Conservation (phyloP, 2,329 filamentous ascomycete species). For the Pseudogymnoascus sp. region DNA sequence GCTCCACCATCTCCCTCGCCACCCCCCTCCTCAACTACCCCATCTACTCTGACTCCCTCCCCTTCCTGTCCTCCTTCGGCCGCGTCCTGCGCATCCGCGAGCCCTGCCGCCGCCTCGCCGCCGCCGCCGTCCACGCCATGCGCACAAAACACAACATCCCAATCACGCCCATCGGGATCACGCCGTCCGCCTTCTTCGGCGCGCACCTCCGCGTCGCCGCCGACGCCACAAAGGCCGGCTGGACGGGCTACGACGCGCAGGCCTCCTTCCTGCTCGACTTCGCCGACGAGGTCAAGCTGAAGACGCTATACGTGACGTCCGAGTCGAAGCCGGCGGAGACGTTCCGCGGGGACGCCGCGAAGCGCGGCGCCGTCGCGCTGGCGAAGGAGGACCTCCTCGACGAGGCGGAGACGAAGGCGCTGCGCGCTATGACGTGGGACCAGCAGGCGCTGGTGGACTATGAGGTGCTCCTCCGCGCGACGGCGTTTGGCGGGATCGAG, state of each 20-base stretch:
- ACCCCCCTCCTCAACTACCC: constrained; percentile 26
- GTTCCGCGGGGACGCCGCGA: constrained; percentile 31
- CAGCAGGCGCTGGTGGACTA: constrained; percentile 44
- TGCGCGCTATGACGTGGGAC: constrained; percentile 37
- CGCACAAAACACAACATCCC: constrained; percentile 20
- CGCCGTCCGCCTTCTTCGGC: constrained; percentile 29
- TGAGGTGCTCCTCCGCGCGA: constrained; percentile 38
- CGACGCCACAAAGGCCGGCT: constrained; percentile 28
- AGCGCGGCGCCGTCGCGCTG: constrained; percentile 31
- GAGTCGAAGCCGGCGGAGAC: constrained; percentile 29
- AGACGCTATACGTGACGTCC: constrained; percentile 34
- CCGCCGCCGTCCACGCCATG: constrained; percentile 26
- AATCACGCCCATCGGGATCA: constrained; percentile 22
- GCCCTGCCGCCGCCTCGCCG: constrained; percentile 23
- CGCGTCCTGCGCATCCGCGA: constrained; percentile 28
- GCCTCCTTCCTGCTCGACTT: constrained; percentile 28
- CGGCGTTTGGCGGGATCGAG: constrained; percentile 36
- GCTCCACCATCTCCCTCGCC: constrained; percentile 18
- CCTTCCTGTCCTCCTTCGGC: constrained; percentile 31
- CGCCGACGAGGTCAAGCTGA: constrained; percentile 21
- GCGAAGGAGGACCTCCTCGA: constrained; percentile 37
- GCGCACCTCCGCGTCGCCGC: constrained; percentile 31
- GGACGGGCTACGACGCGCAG: constrained; percentile 29
- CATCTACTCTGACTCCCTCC: constrained; percentile 23
- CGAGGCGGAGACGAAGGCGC: constrained; percentile 25